These are phyloP conservation scores for Trichoderma guizhouense DNA, from an alignment of 2,329 filamentous ascomycete species.

Conservation along the genomic window DNA sequence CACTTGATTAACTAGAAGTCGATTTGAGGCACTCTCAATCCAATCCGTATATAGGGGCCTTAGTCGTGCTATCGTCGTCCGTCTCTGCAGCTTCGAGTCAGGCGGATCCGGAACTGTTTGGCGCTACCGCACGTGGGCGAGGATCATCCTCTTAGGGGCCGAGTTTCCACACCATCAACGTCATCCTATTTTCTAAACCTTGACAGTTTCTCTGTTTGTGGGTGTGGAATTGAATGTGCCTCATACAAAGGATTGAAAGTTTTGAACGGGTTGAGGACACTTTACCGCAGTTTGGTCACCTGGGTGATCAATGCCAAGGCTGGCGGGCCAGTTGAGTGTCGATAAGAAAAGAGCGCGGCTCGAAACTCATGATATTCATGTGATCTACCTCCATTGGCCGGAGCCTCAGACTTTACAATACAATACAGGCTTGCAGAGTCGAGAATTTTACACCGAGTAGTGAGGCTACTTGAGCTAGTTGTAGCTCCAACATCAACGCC, in stretches of 20 bases:
- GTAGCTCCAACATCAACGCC: neutral
- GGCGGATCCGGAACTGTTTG: neutral
- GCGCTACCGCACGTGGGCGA: constrained; percentile 5
- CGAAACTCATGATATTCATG: neutral
- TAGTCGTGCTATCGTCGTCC: neutral
- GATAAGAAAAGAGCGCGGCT: neutral
- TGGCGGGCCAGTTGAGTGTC: neutral
- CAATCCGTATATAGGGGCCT: neutral
- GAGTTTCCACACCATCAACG: neutral
- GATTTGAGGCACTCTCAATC: neutral
- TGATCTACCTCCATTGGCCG: neutral
- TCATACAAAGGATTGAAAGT: neutral
- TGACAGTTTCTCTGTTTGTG: neutral
- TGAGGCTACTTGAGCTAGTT: neutral
- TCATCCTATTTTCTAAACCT: neutral
- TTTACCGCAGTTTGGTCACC: neutral
- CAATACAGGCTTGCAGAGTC: neutral
- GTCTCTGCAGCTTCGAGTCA: neutral
- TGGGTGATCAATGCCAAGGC: neutral
- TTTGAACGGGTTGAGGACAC: neutral
- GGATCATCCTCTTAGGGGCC: neutral
- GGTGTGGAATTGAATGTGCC: neutral
- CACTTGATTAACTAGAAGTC: neutral
- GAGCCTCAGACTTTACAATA: neutral
- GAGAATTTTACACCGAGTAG: neutral